These are phyloP conservation scores for Cephalotrichum gorgonifer DNA, from an alignment of 2,329 filamentous ascomycete genomes.

Conservation along the genomic window DNA sequence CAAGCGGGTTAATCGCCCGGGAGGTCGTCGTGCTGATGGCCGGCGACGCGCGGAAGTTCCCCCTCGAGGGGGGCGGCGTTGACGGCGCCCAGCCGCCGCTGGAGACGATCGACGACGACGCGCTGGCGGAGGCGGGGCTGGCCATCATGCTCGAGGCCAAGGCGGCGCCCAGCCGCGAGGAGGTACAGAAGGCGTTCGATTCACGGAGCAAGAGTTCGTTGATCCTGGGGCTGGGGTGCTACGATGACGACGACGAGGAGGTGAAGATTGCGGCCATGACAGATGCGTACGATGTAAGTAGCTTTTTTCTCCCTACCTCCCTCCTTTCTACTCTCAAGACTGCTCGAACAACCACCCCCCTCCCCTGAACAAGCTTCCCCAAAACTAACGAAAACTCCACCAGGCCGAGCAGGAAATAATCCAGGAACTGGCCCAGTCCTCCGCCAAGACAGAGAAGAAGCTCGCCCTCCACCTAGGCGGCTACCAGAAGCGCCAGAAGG, in stretches of 20 bases:
- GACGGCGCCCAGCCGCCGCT: constrained; percentile 51
- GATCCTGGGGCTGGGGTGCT: constrained; percentile 74
- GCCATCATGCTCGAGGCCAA: constrained; percentile 64
- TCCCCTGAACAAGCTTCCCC: neutral
- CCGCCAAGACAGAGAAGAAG: constrained; percentile 88
- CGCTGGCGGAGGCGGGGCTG: constrained; percentile 64
- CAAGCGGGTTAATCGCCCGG: constrained; percentile 59
- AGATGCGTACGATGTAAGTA: constrained; percentile 62
- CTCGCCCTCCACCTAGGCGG: constrained; percentile 79
- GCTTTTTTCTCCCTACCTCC: neutral
- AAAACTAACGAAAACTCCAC: constrained; percentile 1
- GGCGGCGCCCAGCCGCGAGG: constrained; percentile 33
- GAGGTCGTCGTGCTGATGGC: constrained; percentile 75
- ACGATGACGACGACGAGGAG: constrained; percentile 66
- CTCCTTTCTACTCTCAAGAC: neutral
- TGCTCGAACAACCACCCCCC: neutral
- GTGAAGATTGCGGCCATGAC: constrained; percentile 54
- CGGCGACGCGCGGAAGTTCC: constrained; percentile 68
- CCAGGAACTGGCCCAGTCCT: constrained; percentile 62
- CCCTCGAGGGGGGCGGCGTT: constrained; percentile 56
- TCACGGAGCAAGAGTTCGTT: constrained; percentile 40
- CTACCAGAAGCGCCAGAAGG: constrained; percentile 78
- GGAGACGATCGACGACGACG: constrained; percentile 57
- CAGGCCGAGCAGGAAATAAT: constrained; percentile 65
- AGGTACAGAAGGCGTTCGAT: constrained; percentile 44